A percentile compares a stretch with the other conserved stretches of the same genome.
phyloP scores from a whole-genome alignment of 345 rosid genomes.

The Carallia brachiata region DNA sequence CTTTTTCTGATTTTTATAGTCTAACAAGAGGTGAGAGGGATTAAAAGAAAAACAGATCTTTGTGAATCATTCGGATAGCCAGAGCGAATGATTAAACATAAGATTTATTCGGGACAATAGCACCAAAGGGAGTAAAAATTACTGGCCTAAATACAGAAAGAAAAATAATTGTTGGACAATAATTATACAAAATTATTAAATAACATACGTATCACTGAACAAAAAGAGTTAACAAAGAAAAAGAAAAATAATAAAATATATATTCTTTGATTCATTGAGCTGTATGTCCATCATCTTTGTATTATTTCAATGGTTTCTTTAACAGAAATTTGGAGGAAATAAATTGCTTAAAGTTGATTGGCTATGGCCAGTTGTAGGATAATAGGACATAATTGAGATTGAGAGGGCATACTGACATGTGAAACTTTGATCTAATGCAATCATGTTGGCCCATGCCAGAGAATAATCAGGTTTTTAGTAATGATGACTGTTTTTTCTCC shows the following conservation, averaged over 20 bases:
- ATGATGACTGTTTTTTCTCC: conserved; percentile 31
- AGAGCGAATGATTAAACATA: conserved; percentile 25
- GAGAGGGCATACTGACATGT: conserved; percentile 42
- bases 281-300: too few species aligned
- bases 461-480: conserved; percentile 63
- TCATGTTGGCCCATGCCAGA: conserved; percentile 67
- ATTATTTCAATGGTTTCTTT: background rate
- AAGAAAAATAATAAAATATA: too few species aligned
- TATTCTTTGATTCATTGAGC: too few species aligned
- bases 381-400: conserved; percentile 34
- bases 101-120: conserved; percentile 17
- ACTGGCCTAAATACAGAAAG: background rate
- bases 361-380: conserved; percentile 33
- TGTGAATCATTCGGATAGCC: conserved; percentile 24
- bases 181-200: too few species aligned
- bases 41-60: conserved; percentile 1
- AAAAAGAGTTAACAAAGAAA: too few species aligned
- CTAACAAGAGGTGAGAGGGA: background rate
- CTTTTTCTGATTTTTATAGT: background rate
- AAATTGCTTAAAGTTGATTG: conserved; percentile 28
- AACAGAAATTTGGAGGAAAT: conserved; percentile 17
- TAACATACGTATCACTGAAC: too few species aligned
- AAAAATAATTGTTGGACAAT: background rate
- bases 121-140: conserved; percentile 4
- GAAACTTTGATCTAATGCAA: conserved; percentile 52